Evolutionary conservation across 129 eudicot genomes (phyloP).

Genomic region (Flaveria trinervia): DNA sequence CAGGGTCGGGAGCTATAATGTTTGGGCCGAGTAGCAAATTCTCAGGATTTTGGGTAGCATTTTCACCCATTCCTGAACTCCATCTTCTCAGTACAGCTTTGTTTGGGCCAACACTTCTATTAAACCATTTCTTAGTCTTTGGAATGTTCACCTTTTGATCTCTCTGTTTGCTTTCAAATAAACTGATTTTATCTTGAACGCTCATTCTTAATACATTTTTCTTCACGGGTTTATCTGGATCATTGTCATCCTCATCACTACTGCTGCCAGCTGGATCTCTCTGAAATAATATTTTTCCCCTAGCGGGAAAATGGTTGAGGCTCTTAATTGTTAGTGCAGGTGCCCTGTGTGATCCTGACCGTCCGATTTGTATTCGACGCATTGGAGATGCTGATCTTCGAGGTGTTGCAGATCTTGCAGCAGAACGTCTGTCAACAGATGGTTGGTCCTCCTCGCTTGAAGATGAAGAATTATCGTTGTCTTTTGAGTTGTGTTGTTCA

Average conservation of each 20-base stretch:
- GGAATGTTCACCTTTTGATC: slow-evolving; percentile 44
- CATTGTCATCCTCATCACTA: slow-evolving; percentile 58
- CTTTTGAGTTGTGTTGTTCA: slow-evolving; percentile 71
- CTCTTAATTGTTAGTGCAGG: slow-evolving; percentile 77
- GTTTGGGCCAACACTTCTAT: slow-evolving; percentile 44
- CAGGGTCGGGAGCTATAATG: slow-evolving; percentile 34
- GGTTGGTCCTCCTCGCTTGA: slow-evolving; percentile 83
- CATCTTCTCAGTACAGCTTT: slow-evolving; percentile 94
- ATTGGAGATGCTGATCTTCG: slow-evolving; percentile 97
- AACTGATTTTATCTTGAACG: slow-evolving; percentile 90
- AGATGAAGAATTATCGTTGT: slow-evolving; percentile 56
- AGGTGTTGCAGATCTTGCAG: slow-evolving; percentile 72
- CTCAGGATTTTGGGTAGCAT: slow-evolving; percentile 40
- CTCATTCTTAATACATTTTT: slow-evolving; percentile 68
- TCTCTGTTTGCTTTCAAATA: slow-evolving; percentile 88
- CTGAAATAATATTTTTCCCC: slow-evolving; percentile 55
- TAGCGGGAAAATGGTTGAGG: slow-evolving; percentile 60
- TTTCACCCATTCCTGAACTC: slow-evolving; percentile 86
- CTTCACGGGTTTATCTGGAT: slow-evolving; percentile 50
- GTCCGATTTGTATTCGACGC: slow-evolving; percentile 88
- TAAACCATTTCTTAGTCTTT: slow-evolving; percentile 43
- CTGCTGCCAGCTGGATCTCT: slow-evolving; percentile 48
- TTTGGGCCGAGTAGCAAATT: slow-evolving; percentile 27
- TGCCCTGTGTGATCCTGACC: slow-evolving; percentile 81
- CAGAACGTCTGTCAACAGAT: slow-evolving; percentile 64